These are phyloP conservation scores for Xanthoconium purpureum DNA, from an alignment of 768 basidiomycete genomes.

Conservation along the genomic window DNA sequence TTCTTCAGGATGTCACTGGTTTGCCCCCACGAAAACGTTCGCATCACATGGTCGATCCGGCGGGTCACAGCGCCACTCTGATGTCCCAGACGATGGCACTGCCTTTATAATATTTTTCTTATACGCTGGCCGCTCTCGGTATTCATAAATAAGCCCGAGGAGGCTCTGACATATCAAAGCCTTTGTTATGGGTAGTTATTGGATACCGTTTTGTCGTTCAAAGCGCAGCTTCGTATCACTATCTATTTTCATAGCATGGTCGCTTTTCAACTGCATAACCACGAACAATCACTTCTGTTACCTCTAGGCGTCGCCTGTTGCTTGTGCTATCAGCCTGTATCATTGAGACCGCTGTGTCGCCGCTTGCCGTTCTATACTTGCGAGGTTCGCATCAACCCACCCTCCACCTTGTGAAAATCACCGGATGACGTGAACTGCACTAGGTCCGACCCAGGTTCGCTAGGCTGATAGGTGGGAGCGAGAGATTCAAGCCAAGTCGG, in stretches of 20 bases:
- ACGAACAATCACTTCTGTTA: slow-evolving; percentile 17
- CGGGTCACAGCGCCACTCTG: slow-evolving; percentile 46
- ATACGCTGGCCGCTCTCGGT: slow-evolving; percentile 22
- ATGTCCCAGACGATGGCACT: slow-evolving; percentile 56
- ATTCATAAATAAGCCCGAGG: slow-evolving; percentile 14
- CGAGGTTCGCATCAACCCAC: slow-evolving; percentile 14
- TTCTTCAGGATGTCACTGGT: slow-evolving; percentile 48
- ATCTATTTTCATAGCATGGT: slow-evolving; percentile 17
- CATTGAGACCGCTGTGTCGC: slow-evolving; percentile 24
- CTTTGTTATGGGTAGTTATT: slow-evolving; percentile 2
- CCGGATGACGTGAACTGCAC: slow-evolving; percentile 14
- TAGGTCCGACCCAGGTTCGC: slow-evolving; percentile 6
- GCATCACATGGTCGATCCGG: slow-evolving; percentile 63
- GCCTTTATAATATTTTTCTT: slow-evolving; percentile 41
- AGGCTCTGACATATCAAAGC: slow-evolving; percentile 16
- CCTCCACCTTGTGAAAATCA: slow-evolving; percentile 21
- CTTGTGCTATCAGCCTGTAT: slow-evolving; percentile 23
- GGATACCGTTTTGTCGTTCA: slow-evolving; percentile 9
- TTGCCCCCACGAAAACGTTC: slow-evolving; percentile 58
- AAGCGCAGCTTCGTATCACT: slow-evolving; percentile 8
- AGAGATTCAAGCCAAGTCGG: too few species aligned
- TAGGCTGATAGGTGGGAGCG: background rate
- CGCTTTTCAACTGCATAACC: slow-evolving; percentile 8
- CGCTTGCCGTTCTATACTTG: slow-evolving; percentile 14
- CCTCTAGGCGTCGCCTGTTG: slow-evolving; percentile 8